Evolutionary conservation across 164 flowering plant species (phyloP), one percentile per base, ranked within the genome.

Genomic region (Piper betle): DNA sequence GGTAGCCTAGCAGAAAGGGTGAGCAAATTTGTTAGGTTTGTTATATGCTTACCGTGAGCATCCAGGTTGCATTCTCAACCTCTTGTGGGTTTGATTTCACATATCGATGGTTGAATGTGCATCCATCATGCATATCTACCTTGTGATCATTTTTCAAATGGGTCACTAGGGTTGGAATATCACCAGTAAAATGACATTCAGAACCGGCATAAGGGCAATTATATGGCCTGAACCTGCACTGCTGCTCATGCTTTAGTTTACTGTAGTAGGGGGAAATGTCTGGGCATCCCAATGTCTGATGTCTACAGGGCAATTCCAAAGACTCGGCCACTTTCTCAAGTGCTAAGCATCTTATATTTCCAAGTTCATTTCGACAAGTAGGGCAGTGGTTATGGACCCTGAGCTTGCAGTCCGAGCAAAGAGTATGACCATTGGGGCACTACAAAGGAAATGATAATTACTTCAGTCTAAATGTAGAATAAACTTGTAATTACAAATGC

Each of bases 401-500:
- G 37, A 67, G 73, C 71, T 79, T 85, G 75, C 88, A 85, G 55
- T 12, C 67, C 33, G 84, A 80, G 64, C 91, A 83, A 11, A 83
- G 69, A 5, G 88, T 85, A 72, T 85, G 91, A 57, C 91, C 91
- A 67, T 80, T 85, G 53, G 83, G 79, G 68, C 91, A 85, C 91
- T 84, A 62, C 68, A 74, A 62, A n/a, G 25, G 41, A 12, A 55
- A 55, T 0, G 33, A 63, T 13, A 33, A n/a, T n/a, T 38, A 17
- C 12, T 12, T 39, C 39, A 25, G 3, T 58, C 1, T 17, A 15
- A 3, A 39, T 38, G 15, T 38, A 56, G 58, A 58, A 39, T 15
- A 58, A 38, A 9, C 9, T 11, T 6, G 58, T 37, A 4, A 55
- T 55, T 33, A 55, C 57, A 17, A 19, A 55, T 18, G 37, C n/a